Conservation (phyloP, 2,329 filamentous ascomycete species). For the Thelonectria rubi region DNA sequence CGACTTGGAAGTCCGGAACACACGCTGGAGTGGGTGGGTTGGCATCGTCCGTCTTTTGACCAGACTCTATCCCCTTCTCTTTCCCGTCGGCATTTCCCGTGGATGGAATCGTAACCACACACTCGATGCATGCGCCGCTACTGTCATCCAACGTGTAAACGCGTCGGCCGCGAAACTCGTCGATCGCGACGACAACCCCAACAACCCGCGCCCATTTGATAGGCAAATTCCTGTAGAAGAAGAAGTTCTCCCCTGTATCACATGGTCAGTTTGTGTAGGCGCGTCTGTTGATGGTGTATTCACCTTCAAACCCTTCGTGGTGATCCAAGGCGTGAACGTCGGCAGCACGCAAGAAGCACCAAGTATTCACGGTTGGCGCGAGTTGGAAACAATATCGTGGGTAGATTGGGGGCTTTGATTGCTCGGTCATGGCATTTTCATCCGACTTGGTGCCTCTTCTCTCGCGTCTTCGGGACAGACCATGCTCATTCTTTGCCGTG, state of each 20-base stretch:
- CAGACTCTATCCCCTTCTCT: slow-evolving; percentile 9
- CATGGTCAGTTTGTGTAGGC: slow-evolving; percentile 19
- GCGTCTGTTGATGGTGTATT: slow-evolving; percentile 1
- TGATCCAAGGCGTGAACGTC: slow-evolving; percentile 60
- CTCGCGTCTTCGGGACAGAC: slow-evolving; percentile 18
- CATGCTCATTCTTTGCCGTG: slow-evolving; percentile 16
- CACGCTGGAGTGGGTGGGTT: slow-evolving; percentile 6
- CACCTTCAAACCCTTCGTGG: slow-evolving; percentile 64
- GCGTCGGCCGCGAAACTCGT: slow-evolving; percentile 57
- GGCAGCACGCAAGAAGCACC: slow-evolving; percentile 63
- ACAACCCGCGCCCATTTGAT: slow-evolving; percentile 78
- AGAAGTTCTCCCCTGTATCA: slow-evolving; percentile 60
- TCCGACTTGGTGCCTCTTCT: slow-evolving; percentile 20
- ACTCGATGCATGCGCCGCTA: slow-evolving; percentile 67
- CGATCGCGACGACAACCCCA: slow-evolving; percentile 73
- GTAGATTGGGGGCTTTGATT: slow-evolving; percentile 55
- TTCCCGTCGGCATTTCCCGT: slow-evolving; percentile 10
- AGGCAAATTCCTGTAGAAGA: slow-evolving; percentile 77
- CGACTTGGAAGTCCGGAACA: slow-evolving; percentile 56
- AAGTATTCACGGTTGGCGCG: slow-evolving; percentile 67
- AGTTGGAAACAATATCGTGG: slow-evolving; percentile 71
- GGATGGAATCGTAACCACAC: slow-evolving; percentile 30
- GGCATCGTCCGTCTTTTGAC: slow-evolving; percentile 15
- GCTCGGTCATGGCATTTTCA: slow-evolving; percentile 62
- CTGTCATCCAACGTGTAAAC: slow-evolving; percentile 72